phyloP scores from a whole-genome alignment of 2,329 filamentous ascomycete species.

The Grosmannia huntii region DNA sequence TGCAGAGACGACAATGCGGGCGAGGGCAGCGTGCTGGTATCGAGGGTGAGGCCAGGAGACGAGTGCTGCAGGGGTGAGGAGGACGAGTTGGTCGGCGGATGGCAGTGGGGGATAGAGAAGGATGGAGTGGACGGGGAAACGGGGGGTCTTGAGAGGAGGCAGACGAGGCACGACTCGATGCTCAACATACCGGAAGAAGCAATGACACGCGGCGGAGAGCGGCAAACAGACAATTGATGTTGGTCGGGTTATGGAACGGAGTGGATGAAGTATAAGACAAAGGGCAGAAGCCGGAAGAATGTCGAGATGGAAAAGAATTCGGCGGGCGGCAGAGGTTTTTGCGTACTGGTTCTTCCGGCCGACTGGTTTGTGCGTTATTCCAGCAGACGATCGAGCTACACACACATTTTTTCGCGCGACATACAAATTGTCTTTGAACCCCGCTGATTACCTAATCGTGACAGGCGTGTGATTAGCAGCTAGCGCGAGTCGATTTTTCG shows the following conservation, averaged over 20 bases:
- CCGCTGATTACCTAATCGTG: not conserved
- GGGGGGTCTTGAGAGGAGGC: not conserved
- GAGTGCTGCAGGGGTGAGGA: not conserved
- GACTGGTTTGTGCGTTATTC: slow-evolving; percentile 2
- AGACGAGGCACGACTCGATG: not conserved
- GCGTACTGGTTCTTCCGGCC: slow-evolving; percentile 3
- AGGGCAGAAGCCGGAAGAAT: slow-evolving; percentile 2
- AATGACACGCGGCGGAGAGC: not conserved
- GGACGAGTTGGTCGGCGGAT: not conserved
- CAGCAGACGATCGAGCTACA: not conserved
- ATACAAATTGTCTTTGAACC: not conserved
- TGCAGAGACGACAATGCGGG: not conserved
- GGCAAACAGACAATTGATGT: not conserved
- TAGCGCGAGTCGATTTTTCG: not conserved
- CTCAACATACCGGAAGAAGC: not conserved
- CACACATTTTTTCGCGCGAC: not conserved
- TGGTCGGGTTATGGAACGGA: not conserved
- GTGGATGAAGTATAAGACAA: not conserved
- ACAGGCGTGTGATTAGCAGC: not conserved
- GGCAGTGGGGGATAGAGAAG: not conserved
- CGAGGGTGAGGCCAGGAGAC: not conserved
- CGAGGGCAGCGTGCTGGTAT: not conserved
- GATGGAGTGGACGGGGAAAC: not conserved
- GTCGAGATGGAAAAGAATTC: slow-evolving; percentile 1
- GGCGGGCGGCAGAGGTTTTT: slow-evolving; percentile 2